Evolutionary conservation across 208 protist genomes (phyloP), one percentile per base, ranked within the genome.

Genomic region (Angomonas ambiguus): DNA sequence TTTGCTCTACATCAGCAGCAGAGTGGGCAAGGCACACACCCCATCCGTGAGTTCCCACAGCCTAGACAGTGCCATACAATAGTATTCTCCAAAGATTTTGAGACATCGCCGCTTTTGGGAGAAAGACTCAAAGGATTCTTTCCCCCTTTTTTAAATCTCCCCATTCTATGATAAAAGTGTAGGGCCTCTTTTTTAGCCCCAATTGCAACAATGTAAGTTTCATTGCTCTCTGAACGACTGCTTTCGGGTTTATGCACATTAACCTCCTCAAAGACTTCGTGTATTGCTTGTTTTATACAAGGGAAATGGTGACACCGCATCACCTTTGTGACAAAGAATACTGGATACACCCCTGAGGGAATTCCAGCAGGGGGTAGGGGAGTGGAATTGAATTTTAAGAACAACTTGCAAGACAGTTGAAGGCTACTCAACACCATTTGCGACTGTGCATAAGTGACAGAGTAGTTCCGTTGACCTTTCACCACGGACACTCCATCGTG

Each of bases 401-500:
- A 92, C 0, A 92, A 33, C 34, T 76, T 69, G 41, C 76, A 75
- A 4, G 83, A 69, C 31, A 92, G 71, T 59, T 77, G 67, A 34
- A 92, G 53, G 0, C 78, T 62, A n/a, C 78, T 77, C 8, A 92
- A 32, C 20, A 77, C 75, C 86, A 92, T 89, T 74, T 92, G 82
- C 57, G 79, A 86, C 67, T 92, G 86, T 8, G 76, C 83, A 70
- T 92, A 92, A 6, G 78, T 88, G 32, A 88, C 79, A 10, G 86
- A 89, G 62, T 81, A 83, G 49, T 71, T 66, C 28, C 74, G 76
- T 48, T 92, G 82, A 13, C 72, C 71, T 51, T 75, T 73, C 42
- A 79, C 74, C 28, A 90, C 81, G n/a, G 82, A 90, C 0, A 92
- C 86, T 11, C 86, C 83, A 63, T 92, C 83, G 65, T 92, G 82